These are phyloP conservation scores for Atalantia buxifolia DNA, from an alignment of 345 rosid genomes.

Conservation along the genomic window DNA sequence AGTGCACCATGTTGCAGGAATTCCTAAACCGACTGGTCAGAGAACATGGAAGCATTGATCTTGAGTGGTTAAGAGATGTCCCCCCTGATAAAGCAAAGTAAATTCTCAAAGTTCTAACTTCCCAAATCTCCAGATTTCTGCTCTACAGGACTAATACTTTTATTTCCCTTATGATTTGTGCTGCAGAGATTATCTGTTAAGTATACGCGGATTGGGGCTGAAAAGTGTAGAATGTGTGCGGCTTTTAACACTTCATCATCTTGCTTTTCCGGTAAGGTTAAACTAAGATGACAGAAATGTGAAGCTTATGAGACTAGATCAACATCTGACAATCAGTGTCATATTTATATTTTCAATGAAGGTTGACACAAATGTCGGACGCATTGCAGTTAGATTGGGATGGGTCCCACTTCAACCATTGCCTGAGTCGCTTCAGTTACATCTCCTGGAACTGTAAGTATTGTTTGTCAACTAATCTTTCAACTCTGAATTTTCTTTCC, in stretches of 20 bases:
- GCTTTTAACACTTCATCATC: conserved; percentile 85
- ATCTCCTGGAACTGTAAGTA: conserved; percentile 87
- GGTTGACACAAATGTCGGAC: conserved; percentile 98
- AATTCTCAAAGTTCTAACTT: conserved; percentile 8
- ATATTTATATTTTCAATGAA: conserved; percentile 28
- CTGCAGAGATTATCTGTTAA: conserved; percentile 80
- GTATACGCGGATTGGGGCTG: conserved; percentile 78
- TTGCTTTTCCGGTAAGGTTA: conserved; percentile 86
- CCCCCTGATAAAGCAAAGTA: conserved; percentile 81
- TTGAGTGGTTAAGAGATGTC: conserved; percentile 88
- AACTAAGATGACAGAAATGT: conserved; percentile 13
- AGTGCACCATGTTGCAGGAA: conserved; percentile 52
- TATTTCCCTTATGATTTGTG: conserved; percentile 17
- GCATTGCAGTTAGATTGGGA: conserved; percentile 93
- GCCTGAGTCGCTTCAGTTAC: conserved; percentile 91
- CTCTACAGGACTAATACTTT: neutral
- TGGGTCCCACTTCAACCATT: conserved; percentile 97
- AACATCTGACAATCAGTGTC: conserved; percentile 4
- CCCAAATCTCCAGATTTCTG: neutral
- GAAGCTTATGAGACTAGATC: conserved; percentile 8
- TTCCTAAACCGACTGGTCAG: conserved; percentile 64
- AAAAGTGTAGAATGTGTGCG: conserved; percentile 97
- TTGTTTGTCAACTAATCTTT: conserved; percentile 8
- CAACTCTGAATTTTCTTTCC: neutral
- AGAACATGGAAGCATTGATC: conserved; percentile 75